phyloP scores from a whole-genome alignment of 2,329 filamentous ascomycete species.

The Cylindrodendrum hubeiense region DNA sequence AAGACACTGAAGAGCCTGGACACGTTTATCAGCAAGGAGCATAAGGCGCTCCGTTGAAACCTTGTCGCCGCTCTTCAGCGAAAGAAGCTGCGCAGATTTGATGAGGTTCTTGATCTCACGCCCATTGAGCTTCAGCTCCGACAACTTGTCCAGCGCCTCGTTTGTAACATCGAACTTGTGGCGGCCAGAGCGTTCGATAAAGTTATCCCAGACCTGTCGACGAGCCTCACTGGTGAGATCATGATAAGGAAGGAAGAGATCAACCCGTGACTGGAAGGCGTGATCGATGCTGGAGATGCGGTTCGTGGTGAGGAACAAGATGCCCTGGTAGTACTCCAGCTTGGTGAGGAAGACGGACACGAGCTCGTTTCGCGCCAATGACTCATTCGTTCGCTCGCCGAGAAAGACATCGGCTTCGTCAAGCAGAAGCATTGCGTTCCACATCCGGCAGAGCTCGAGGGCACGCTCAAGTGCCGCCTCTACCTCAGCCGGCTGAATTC shows the following conservation, averaged over 20 bases:
- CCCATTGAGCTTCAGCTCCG: constrained; percentile 57
- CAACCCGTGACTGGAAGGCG: constrained; percentile 53
- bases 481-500: constrained; percentile 48
- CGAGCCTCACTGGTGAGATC: constrained; percentile 45
- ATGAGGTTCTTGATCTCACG: constrained; percentile 63
- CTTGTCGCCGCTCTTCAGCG: constrained; percentile 44
- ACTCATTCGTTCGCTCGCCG: constrained; percentile 46
- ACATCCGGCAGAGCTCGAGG: constrained; percentile 59
- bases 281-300: constrained; percentile 51
- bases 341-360: constrained; percentile 51
- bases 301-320: constrained; percentile 55
- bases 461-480: constrained; percentile 50
- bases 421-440: constrained; percentile 58
- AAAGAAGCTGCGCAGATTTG: constrained; percentile 54
- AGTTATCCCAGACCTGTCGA: constrained; percentile 52
- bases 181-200: constrained; percentile 45
- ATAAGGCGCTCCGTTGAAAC: constrained; percentile 46
- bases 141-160: constrained; percentile 49
- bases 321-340: constrained; percentile 54
- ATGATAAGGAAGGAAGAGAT: constrained; percentile 46
- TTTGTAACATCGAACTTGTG: constrained; percentile 45
- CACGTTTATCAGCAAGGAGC: constrained; percentile 49
- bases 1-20: constrained; percentile 26
- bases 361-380: constrained; percentile 55
- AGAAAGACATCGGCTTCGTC: constrained; percentile 61